Conservation (phyloP, 1,284 basidiomycete species). For the Irpex sp. region DNA sequence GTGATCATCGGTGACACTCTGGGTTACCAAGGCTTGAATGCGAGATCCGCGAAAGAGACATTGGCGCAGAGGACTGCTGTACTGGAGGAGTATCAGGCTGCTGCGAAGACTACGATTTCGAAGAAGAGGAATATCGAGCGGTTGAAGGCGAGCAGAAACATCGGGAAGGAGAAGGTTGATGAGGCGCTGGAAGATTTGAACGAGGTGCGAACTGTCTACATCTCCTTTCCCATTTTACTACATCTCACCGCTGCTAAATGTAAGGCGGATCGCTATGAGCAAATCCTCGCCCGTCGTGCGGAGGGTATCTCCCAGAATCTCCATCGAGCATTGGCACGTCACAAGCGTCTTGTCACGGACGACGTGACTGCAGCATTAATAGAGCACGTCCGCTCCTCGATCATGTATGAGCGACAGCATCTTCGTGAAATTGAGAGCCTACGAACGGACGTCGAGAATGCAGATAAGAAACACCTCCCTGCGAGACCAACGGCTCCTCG, state of each 20-base stretch:
- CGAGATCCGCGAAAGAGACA: conserved; percentile 92
- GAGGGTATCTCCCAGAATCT: conserved; percentile 90
- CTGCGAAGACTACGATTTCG: conserved; percentile 87
- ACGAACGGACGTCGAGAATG: conserved; percentile 66
- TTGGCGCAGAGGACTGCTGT: conserved; percentile 82
- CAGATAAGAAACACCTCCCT: conserved; percentile 56
- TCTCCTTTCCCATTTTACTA: not conserved
- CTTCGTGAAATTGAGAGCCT: conserved; percentile 87
- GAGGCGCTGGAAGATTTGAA: conserved; percentile 92
- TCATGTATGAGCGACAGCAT: conserved; percentile 87
- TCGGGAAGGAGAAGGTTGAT: conserved; percentile 83
- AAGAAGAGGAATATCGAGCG: conserved; percentile 89
- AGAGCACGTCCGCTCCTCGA: conserved; percentile 85
- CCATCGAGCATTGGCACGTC: conserved; percentile 77
- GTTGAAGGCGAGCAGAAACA: conserved; percentile 84
- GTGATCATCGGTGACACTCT: conserved; percentile 89
- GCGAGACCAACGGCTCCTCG: conserved; percentile 45
- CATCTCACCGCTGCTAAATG: conserved; percentile 8
- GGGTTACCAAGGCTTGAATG: conserved; percentile 91
- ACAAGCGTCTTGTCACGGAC: conserved; percentile 83
- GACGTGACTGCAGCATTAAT: conserved; percentile 85
- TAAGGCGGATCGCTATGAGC: conserved; percentile 86
- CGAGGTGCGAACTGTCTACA: conserved; percentile 53
- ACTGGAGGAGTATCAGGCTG: conserved; percentile 87
- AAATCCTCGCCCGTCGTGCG: conserved; percentile 74